These are phyloP conservation scores for Picea abies DNA, from an alignment of 83 land plant genomes.

Conservation along the genomic window DNA sequence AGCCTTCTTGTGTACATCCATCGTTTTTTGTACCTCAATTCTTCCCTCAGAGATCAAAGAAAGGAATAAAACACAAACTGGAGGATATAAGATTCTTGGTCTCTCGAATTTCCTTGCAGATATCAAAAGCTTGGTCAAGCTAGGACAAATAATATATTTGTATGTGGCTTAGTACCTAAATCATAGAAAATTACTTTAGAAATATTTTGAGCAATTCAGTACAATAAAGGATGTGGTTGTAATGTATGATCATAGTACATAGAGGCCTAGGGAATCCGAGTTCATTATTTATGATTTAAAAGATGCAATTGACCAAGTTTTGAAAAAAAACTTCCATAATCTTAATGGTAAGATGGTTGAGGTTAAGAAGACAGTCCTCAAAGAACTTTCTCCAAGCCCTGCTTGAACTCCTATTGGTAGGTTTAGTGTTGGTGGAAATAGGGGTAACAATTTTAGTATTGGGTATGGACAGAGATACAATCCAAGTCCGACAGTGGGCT, in stretches of 20 bases:
- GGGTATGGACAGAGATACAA: constrained; percentile 44
- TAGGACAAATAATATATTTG: constrained; percentile 66
- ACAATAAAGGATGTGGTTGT: constrained; percentile 59
- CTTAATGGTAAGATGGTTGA: constrained; percentile 65
- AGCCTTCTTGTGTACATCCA: constrained; percentile 74
- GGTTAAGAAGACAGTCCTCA: constrained; percentile 66
- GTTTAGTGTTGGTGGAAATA: constrained; percentile 28
- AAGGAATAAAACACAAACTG: constrained; percentile 35
- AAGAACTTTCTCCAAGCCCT: constrained; percentile 63
- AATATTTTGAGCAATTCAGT: constrained; percentile 63
- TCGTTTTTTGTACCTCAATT: constrained; percentile 73
- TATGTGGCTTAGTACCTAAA: constrained; percentile 60
- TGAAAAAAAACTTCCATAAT: constrained; percentile 53
- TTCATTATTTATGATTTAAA: constrained; percentile 55
- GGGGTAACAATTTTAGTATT: constrained; percentile 34
- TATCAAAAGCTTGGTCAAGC: constrained; percentile 17
- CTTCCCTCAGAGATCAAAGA: constrained; percentile 59
- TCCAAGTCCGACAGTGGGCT: constrained; percentile 32
- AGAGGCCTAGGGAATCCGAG: constrained; percentile 55
- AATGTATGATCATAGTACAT: constrained; percentile 63
- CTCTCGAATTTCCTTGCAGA: no score
- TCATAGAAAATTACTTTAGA: constrained; percentile 54
- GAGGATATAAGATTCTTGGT: not conserved
- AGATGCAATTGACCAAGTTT: constrained; percentile 47
- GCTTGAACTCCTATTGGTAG: constrained; percentile 36